A percentile compares a stretch with the other conserved stretches of the same genome.
phyloP scores from a whole-genome alignment of 2,329 filamentous ascomycete genomes.

The Lachnellula suecica region DNA sequence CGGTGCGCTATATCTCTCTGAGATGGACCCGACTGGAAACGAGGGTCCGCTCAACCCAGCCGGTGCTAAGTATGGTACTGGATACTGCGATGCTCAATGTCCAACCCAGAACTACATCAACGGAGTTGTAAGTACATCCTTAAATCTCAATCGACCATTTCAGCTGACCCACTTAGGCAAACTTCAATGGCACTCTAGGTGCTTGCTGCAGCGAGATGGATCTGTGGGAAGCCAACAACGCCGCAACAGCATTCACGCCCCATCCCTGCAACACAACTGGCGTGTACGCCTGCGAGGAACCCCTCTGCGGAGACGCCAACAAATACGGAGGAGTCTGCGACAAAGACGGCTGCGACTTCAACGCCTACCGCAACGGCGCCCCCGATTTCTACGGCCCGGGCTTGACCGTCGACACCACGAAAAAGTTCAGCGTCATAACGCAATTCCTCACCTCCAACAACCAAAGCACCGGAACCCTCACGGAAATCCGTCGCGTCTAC shows the following conservation, averaged over 20 bases:
- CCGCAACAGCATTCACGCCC: conserved; percentile 56
- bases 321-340: conserved; percentile 50
- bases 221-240: conserved; percentile 61
- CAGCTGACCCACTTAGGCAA: conserved; percentile 38
- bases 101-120: conserved; percentile 42
- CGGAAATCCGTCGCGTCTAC: conserved; percentile 54
- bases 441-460: conserved; percentile 53
- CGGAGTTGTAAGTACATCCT: conserved; percentile 38
- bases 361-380: conserved; percentile 56
- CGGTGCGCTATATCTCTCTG: conserved; percentile 65
- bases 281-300: conserved; percentile 40
- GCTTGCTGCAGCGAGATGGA: conserved; percentile 68
- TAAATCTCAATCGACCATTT: not conserved
- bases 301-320: conserved; percentile 32
- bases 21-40: conserved; percentile 63
- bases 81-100: conserved; percentile 31
- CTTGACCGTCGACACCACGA: conserved; percentile 49
- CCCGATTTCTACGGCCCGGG: conserved; percentile 53
- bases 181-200: conserved; percentile 47
- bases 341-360: conserved; percentile 59
- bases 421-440: conserved; percentile 55
- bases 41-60: conserved; percentile 49
- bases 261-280: conserved; percentile 51
- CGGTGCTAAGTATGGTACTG: conserved; percentile 59
- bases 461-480: conserved; percentile 48